Conservation (phyloP, 805 yeast genomes). For the Pichia paraexigua region DNA sequence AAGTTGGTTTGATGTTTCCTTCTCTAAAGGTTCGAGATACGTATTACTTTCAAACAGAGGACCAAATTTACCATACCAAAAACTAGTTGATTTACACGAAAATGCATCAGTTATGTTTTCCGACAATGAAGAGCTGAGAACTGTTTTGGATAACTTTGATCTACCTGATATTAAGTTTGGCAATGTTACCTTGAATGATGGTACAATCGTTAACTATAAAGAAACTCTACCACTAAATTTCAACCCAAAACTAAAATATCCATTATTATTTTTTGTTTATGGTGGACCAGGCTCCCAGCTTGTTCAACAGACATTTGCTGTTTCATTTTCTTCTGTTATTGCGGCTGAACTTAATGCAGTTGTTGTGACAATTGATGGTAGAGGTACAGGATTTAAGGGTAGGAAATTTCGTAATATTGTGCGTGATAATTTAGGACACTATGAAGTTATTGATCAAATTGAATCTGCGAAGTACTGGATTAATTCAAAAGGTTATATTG, state of each 20-base stretch:
- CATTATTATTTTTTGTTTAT: slow-evolving; percentile 81
- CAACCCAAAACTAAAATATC: slow-evolving; percentile 54
- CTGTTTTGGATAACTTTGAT: slow-evolving; percentile 35
- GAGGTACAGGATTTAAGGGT: slow-evolving; percentile 93
- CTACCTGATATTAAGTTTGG: slow-evolving; percentile 50
- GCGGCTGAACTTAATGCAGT: slow-evolving; percentile 74
- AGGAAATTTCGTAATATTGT: slow-evolving; percentile 69
- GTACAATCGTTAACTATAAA: slow-evolving; percentile 43
- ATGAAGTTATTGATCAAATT: slow-evolving; percentile 82
- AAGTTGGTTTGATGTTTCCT: slow-evolving; percentile 66
- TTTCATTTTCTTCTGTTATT: slow-evolving; percentile 64
- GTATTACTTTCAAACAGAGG: slow-evolving; percentile 67
- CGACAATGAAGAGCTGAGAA: slow-evolving; percentile 36
- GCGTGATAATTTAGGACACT: slow-evolving; percentile 71
- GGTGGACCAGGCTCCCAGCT: slow-evolving; percentile 95
- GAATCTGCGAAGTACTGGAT: slow-evolving; percentile 73
- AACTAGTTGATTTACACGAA: slow-evolving; percentile 48
- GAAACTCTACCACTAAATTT: slow-evolving; percentile 77
- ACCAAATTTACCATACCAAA: slow-evolving; percentile 75
- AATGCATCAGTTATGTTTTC: slow-evolving; percentile 35
- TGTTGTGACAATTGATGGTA: slow-evolving; percentile 92
- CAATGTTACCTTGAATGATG: slow-evolving; percentile 38
- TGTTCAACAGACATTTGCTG: slow-evolving; percentile 53
- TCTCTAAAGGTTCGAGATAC: slow-evolving; percentile 73
- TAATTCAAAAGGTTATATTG: slow-evolving; percentile 47